Base-by-base conservation (phyloP, 495 filamentous ascomycete species). In the Amniculicola lignicola region DNA sequence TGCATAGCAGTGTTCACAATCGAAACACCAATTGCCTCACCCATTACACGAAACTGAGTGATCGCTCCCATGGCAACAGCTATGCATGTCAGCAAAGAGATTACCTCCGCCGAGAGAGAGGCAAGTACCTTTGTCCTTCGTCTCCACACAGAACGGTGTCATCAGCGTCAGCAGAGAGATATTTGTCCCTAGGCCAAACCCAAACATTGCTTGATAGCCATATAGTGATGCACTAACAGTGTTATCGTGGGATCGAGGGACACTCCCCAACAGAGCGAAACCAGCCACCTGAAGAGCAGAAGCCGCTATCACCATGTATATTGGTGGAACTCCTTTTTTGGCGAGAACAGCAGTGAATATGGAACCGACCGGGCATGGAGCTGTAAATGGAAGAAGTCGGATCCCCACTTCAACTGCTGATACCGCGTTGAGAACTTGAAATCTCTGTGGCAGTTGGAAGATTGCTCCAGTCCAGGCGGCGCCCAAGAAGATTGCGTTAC, bases 391-490 rank as follows among this genome's bases (percentile, higher is more conserved):
- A 11, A 44, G 21, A 4, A 11, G 9, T 11, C 25, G 9, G 12
- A 44, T 25, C 10, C 41, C 41, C 9, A 22, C 41, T 44, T 15
- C 41, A 22, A 44, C 9, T 10, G 41, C 16, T 11, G 41, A 44
- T 16, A 22, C 9, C 12, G 18, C 41, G 19, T 44, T 15, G 4
- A 44, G 16, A 19, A 44, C 19, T 19, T 44, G 41, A 19, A 44
- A 44, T 16, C 25, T 44, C 41, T 44, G 41, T 10, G 41, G 41
- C 22, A 44, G 21, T 27, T 44, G 41, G 22, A 44, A 44, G 7
- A 44, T 22, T 4, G 41, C 41, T 4, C 41, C 16, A 22, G 25
- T 44, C 41, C 41, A 44, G 4, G 41, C 16, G 16, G 25, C 25
- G 4, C 41, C 43, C 43, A 28, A 25, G 9, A n/a, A 46, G 24